phyloP scores from a whole-genome alignment of 345 rosid genomes.

The Lenwebbia sp. region DNA sequence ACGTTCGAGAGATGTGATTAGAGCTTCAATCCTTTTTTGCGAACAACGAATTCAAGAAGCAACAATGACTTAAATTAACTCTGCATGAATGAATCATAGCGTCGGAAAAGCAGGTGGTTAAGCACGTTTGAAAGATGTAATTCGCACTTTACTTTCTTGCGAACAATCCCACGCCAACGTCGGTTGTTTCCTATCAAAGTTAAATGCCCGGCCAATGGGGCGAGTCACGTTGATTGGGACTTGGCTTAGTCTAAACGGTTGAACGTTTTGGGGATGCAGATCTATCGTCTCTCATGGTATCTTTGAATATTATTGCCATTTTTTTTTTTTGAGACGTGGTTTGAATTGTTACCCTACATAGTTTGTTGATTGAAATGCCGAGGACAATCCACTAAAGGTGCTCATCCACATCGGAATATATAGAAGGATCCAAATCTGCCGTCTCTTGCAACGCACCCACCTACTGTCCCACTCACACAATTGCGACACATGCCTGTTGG shows the following conservation, averaged over 20 bases:
- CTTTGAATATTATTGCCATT: too few species aligned
- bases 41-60: background rate
- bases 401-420: too few species aligned
- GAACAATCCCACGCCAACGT: background rate
- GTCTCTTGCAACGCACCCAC: background rate
- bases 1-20: background rate
- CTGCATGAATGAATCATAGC: background rate
- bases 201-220: background rate
- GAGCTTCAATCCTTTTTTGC: background rate
- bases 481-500: accelerated
- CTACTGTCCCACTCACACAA: background rate
- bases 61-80: background rate
- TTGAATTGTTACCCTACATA: too few species aligned
- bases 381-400: too few species aligned
- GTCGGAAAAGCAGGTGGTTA: background rate
- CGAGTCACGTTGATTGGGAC: background rate
- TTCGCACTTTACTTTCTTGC: background rate
- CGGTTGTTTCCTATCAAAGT: background rate
- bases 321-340: too few species aligned
- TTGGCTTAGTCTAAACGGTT: background rate
- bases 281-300: background rate
- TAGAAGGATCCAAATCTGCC: too few species aligned
- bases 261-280: background rate
- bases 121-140: background rate
- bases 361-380: too few species aligned